Conservation (phyloP, 805 yeast genomes). For the Ogataea corticis region DNA sequence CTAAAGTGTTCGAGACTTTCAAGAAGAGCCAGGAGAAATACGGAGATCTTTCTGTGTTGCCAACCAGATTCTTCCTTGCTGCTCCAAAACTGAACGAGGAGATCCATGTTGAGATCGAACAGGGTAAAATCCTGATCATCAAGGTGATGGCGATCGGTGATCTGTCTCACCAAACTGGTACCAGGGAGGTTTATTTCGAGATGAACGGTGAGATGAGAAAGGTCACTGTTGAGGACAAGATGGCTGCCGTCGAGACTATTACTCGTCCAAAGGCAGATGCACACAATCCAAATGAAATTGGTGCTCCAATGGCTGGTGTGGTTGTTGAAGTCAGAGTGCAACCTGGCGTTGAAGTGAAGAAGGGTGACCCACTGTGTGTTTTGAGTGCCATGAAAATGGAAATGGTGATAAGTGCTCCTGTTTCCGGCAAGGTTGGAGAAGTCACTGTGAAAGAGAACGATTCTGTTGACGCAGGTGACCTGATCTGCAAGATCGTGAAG, state of each 20-base stretch:
- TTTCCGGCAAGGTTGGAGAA: slow-evolving; percentile 78
- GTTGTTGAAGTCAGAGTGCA: slow-evolving; percentile 92
- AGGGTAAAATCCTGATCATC: slow-evolving; percentile 91
- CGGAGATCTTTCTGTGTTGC: slow-evolving; percentile 92
- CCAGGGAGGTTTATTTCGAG: slow-evolving; percentile 95
- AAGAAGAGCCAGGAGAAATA: slow-evolving; percentile 70
- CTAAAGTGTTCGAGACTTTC: slow-evolving; percentile 92
- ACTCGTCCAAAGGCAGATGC: slow-evolving; percentile 90
- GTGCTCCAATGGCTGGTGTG: slow-evolving; percentile 99
- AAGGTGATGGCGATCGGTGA: slow-evolving; percentile 93
- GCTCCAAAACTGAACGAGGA: slow-evolving; percentile 89
- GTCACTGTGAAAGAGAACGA: slow-evolving; percentile 86
- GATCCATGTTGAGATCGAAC: slow-evolving; percentile 83
- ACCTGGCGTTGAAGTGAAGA: slow-evolving; percentile 84
- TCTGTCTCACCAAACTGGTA: slow-evolving; percentile 78
- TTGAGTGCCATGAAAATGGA: slow-evolving; percentile 99
- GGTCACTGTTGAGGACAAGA: slow-evolving; percentile 86
- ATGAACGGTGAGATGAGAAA: slow-evolving; percentile 98
- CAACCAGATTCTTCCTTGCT: slow-evolving; percentile 87
- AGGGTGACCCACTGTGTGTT: slow-evolving; percentile 94
- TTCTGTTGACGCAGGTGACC: slow-evolving; percentile 91
- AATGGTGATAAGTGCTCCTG: slow-evolving; percentile 95
- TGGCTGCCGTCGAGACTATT: slow-evolving; percentile 79
- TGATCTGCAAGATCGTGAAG: slow-evolving; percentile 63
- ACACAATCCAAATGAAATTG: slow-evolving; percentile 85